A percentile compares a stretch with the other conserved stretches of the same genome.
phyloP scores from a whole-genome alignment of 352 stramenopile species.

The Peronospora tabacina region DNA sequence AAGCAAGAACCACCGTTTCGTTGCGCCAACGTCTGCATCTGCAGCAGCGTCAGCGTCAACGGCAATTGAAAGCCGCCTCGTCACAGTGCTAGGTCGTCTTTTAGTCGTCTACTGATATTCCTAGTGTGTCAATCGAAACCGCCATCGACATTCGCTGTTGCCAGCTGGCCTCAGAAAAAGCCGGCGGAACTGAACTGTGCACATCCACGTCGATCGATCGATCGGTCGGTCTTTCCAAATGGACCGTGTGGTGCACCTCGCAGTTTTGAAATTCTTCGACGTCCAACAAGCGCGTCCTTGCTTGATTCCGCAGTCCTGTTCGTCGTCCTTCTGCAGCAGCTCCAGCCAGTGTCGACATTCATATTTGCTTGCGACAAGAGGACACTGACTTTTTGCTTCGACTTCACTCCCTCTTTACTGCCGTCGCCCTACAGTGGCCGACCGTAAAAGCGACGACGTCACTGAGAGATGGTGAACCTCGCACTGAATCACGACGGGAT shows the following conservation, averaged over 20 bases:
- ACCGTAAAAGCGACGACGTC: constrained; percentile 1
- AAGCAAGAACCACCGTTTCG: too few relatives aligned
- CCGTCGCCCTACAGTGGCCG: background rate
- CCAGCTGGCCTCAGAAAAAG: background rate
- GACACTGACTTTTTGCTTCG: background rate
- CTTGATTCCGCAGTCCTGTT: too few relatives aligned
- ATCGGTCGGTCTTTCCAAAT: constrained; percentile 10
- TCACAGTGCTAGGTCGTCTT: too few relatives aligned
- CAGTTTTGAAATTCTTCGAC: too few relatives aligned
- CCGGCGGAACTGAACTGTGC: background rate
- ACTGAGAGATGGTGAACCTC: constrained; percentile 41
- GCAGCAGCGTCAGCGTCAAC: too few relatives aligned
- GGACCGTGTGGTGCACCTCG: background rate
- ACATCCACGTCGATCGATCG: constrained; percentile 3
- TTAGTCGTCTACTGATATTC: too few relatives aligned
- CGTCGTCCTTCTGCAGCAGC: too few relatives aligned
- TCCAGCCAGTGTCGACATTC: constrained; percentile 21
- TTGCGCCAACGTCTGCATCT: too few relatives aligned
- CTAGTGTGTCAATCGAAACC: too few relatives aligned
- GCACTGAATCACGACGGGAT: constrained; percentile 38
- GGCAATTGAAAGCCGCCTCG: too few relatives aligned
- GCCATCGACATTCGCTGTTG: too few relatives aligned
- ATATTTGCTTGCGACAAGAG: background rate
- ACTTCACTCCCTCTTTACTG: background rate
- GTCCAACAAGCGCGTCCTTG: too few relatives aligned